phyloP scores from a whole-genome alignment of 768 basidiomycete species.

The Psilocybe cubensis region DNA sequence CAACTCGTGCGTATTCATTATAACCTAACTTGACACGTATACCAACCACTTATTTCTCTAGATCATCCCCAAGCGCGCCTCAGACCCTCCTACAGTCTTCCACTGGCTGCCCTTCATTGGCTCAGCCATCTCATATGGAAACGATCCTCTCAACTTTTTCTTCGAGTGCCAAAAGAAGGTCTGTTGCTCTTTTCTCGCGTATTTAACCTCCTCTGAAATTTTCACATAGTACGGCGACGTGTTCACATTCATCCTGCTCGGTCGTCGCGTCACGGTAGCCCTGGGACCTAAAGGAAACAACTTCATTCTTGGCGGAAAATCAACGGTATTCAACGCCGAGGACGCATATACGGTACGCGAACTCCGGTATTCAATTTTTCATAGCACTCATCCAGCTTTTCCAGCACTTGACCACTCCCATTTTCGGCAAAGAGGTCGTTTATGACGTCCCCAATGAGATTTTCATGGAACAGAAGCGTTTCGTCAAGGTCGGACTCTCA shows the following conservation, averaged over 20 bases:
- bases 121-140: conserved; percentile 87
- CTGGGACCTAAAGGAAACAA: conserved; percentile 93
- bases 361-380: background rate
- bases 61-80: conserved; percentile 70
- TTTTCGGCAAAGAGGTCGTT: conserved; percentile 97
- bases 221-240: conserved; percentile 83
- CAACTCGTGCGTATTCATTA: conserved; percentile 66
- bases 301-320: conserved; percentile 92
- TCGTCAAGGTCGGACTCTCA: conserved; percentile 94
- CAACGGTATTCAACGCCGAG: conserved; percentile 90
- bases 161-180: conserved; percentile 80
- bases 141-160: conserved; percentile 92
- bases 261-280: conserved; percentile 88
- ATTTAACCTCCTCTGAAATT: background rate
- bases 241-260: conserved; percentile 94
- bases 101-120: conserved; percentile 91
- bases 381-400: conserved; percentile 8
- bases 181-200: conserved; percentile 5
- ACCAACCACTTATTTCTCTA: conserved; percentile 27
- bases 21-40: background rate
- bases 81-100: conserved; percentile 89
- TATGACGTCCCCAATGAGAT: conserved; percentile 96
- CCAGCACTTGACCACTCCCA: conserved; percentile 89
- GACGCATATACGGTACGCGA: conserved; percentile 87
- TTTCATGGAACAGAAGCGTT: conserved; percentile 99